A percentile compares a stretch with the other conserved stretches of the same genome.
Evolutionary conservation across 108 stramenopile genomes (phyloP).

Genomic region (Pseudonitzschia pungens): DNA sequence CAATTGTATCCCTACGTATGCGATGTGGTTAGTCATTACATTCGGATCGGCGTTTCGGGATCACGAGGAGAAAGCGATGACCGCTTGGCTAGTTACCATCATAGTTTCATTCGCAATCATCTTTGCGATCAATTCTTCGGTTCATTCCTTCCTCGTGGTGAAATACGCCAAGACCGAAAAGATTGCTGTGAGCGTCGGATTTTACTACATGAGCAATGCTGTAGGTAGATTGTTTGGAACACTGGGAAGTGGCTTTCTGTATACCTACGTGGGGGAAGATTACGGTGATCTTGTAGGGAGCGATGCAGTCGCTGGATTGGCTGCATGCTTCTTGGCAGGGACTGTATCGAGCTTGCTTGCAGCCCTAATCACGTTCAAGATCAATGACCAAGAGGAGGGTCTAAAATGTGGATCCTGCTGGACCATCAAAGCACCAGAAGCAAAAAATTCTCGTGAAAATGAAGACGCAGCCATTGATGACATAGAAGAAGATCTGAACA

Average conservation of each 20-base stretch:
- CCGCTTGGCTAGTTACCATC: slow-evolving; percentile 61
- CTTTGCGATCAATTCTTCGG: slow-evolving; percentile 92
- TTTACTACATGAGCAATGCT: slow-evolving; percentile 98
- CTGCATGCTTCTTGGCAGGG: slow-evolving; percentile 83
- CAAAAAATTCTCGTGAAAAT: background rate
- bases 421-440: slow-evolving; percentile 30
- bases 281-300: slow-evolving; percentile 56
- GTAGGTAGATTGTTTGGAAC: slow-evolving; percentile 87
- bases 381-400: slow-evolving; percentile 74
- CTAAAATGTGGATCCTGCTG: slow-evolving; percentile 69
- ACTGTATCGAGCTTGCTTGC: slow-evolving; percentile 74
- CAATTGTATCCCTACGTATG: slow-evolving; percentile 75
- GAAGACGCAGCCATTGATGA: background rate
- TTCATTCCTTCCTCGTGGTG: slow-evolving; percentile 94
- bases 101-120: slow-evolving; percentile 85
- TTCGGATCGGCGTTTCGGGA: slow-evolving; percentile 52
- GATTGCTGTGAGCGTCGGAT: slow-evolving; percentile 89
- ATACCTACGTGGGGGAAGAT: slow-evolving; percentile 82
- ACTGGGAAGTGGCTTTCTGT: slow-evolving; percentile 86
- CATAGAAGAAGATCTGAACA: background rate
- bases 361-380: slow-evolving; percentile 69
- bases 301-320: slow-evolving; percentile 74
- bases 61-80: slow-evolving; percentile 59
- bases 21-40: slow-evolving; percentile 58
- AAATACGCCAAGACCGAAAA: slow-evolving; percentile 90